Evolutionary conservation across 1,284 basidiomycete genomes (phyloP).

Genomic region (Moniliophthora roreri): DNA sequence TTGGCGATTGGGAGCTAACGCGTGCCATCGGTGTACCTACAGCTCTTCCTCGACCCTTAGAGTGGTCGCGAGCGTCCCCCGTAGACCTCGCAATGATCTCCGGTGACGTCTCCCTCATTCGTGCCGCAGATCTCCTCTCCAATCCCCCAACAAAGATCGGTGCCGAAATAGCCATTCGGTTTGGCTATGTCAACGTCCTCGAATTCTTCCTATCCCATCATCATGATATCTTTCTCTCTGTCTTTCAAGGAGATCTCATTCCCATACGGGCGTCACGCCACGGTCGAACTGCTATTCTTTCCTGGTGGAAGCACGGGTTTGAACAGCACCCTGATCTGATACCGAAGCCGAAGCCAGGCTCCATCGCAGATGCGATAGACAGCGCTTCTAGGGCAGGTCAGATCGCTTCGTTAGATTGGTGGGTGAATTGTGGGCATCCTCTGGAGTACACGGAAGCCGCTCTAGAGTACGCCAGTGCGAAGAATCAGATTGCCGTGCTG

Average conservation of each 20-base stretch:
- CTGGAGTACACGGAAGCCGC: slow-evolving; percentile 75
- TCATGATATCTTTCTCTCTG: slow-evolving; percentile 56
- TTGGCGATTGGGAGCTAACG: slow-evolving; percentile 80
- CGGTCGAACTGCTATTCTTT: slow-evolving; percentile 69
- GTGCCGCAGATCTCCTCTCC: slow-evolving; percentile 50
- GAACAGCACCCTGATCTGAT: slow-evolving; percentile 58
- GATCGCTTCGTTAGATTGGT: slow-evolving; percentile 70
- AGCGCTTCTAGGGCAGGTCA: slow-evolving; percentile 71
- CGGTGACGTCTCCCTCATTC: slow-evolving; percentile 58
- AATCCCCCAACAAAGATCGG: slow-evolving; percentile 68
- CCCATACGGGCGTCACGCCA: slow-evolving; percentile 74
- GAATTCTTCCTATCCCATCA: slow-evolving; percentile 68
- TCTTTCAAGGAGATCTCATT: slow-evolving; percentile 65
- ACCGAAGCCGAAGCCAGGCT: slow-evolving; percentile 46
- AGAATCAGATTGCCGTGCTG: slow-evolving; percentile 67
- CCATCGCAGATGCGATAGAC: slow-evolving; percentile 65
- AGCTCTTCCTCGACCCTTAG: slow-evolving; percentile 58
- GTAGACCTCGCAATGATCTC: slow-evolving; percentile 71
- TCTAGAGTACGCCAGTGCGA: slow-evolving; percentile 73
- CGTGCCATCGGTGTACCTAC: slow-evolving; percentile 74
- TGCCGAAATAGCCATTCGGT: slow-evolving; percentile 63
- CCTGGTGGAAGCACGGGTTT: slow-evolving; percentile 75
- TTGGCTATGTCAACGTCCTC: slow-evolving; percentile 73
- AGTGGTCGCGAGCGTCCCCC: slow-evolving; percentile 68
- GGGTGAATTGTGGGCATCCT: slow-evolving; percentile 53